phyloP scores from a whole-genome alignment of 768 basidiomycete species.

The Rhodotorula babjevae region DNA sequence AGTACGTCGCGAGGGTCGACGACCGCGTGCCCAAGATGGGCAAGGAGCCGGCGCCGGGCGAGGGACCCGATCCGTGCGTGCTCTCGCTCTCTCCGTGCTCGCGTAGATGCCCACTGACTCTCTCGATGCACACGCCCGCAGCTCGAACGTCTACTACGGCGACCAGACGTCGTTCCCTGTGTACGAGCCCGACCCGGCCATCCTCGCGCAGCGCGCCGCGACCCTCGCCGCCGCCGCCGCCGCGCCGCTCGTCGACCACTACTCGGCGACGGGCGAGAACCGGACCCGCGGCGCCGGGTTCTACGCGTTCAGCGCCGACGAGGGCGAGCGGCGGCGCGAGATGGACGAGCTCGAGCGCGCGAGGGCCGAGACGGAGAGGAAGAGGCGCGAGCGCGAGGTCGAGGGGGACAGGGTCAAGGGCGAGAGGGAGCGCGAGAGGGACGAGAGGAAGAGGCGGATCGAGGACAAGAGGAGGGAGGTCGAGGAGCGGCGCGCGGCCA shows the following conservation, averaged over 20 bases:
- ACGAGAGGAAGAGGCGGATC: conserved; percentile 25
- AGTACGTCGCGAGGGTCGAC: background rate
- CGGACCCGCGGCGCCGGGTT: conserved; percentile 85
- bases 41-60: conserved; percentile 2
- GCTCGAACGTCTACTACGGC: conserved; percentile 40
- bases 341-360: conserved; percentile 82
- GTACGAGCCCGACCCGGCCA: conserved; percentile 77
- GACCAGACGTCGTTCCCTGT: conserved; percentile 68
- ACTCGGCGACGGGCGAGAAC: conserved; percentile 73
- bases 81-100: background rate
- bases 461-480: conserved; percentile 35
- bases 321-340: conserved; percentile 67
- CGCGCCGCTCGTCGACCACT: conserved; percentile 70
- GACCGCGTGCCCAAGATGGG: background rate
- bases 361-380: conserved; percentile 58
- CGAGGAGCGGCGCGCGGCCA: conserved; percentile 8
- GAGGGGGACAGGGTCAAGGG: conserved; percentile 11
- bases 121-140: background rate
- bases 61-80: conserved; percentile 19
- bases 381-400: conserved; percentile 12
- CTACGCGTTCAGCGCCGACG: conserved; percentile 85
- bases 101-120: background rate
- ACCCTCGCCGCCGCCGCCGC: conserved; percentile 61
- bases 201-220: conserved; percentile 67
- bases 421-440: conserved; percentile 19